Percentiles rank a stretch among this genome's conserved stretches.
Evolutionary conservation across 768 basidiomycete species (phyloP).

Genomic region (Podaxis sp.): DNA sequence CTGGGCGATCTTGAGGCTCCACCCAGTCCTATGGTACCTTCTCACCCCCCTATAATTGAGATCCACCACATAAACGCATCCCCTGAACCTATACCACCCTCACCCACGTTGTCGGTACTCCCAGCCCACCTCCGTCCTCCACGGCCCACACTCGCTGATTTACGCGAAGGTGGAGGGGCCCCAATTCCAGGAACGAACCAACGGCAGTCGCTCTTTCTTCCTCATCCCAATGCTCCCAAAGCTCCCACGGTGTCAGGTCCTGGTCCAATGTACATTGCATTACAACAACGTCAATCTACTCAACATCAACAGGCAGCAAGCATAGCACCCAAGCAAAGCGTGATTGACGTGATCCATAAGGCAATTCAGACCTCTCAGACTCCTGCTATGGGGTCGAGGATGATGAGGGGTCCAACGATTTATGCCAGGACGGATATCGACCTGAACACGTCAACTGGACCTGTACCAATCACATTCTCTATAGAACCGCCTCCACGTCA

Average conservation of each 20-base stretch:
- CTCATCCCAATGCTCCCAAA: constrained; percentile 45
- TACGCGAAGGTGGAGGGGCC: constrained; percentile 24
- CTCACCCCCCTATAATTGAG: constrained; percentile 13
- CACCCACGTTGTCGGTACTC: constrained; percentile 1
- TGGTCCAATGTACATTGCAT: constrained; percentile 55
- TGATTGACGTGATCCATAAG: constrained; percentile 1
- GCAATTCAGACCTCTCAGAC: constrained; percentile 2
- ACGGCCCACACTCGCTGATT: constrained; percentile 26
- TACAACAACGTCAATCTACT: constrained; percentile 17
- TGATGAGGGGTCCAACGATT: constrained; percentile 44
- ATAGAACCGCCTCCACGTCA: constrained; percentile 35
- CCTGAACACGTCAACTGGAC: constrained; percentile 41
- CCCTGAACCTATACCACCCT: background rate
- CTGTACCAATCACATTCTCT: constrained; percentile 60
- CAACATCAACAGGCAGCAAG: constrained; percentile 7
- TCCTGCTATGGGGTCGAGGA: background rate
- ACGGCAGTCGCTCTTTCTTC: constrained; percentile 37
- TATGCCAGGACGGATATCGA: constrained; percentile 56
- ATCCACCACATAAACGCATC: background rate
- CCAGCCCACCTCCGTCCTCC: constrained; percentile 7
- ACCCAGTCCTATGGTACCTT: constrained; percentile 15
- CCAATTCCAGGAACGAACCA: constrained; percentile 25
- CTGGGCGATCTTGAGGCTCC: constrained; percentile 4
- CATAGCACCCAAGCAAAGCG: background rate
- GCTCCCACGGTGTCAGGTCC: constrained; percentile 28